phyloP scores from a whole-genome alignment of 202 grass and related monocot species.

The Elaeis oleifera region DNA sequence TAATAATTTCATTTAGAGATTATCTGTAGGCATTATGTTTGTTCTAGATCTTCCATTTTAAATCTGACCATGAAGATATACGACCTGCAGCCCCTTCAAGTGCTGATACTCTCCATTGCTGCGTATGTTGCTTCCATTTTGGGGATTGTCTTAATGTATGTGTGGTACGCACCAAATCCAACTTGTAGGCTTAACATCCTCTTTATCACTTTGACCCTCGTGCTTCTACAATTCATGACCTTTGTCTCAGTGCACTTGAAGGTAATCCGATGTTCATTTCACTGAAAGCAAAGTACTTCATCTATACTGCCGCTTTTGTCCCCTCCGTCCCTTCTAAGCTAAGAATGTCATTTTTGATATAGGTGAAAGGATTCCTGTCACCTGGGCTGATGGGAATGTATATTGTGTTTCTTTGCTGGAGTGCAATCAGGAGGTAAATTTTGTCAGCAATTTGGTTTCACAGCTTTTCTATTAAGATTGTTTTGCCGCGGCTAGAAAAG shows the following conservation, averaged over 20 bases:
- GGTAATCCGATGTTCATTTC: constrained; percentile 20
- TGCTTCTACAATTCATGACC: constrained; percentile 62
- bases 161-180: constrained; percentile 61
- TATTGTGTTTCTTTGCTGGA: constrained; percentile 87
- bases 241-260: constrained; percentile 59
- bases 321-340: too few species aligned
- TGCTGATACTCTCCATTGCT: constrained; percentile 41
- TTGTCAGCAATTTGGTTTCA: neutral
- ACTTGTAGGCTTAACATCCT: constrained; percentile 73
- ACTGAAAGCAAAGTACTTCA: too few species aligned
- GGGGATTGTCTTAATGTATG: constrained; percentile 67
- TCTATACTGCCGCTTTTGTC: too few species aligned
- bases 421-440: constrained; percentile 66
- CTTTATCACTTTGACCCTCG: constrained; percentile 79
- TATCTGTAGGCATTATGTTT: too few species aligned
- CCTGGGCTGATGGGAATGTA: constrained; percentile 89
- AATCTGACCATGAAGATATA: constrained; percentile 23
- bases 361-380: constrained; percentile 79
- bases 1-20: too few species aligned
- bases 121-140: constrained; percentile 52
- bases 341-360: neutral
- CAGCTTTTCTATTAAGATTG: neutral
- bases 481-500: neutral
- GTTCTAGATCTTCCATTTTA: too few species aligned
- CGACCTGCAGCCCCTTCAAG: constrained; percentile 51